Conservation (phyloP, 805 yeast species). For the Torulaspora maleeae region DNA sequence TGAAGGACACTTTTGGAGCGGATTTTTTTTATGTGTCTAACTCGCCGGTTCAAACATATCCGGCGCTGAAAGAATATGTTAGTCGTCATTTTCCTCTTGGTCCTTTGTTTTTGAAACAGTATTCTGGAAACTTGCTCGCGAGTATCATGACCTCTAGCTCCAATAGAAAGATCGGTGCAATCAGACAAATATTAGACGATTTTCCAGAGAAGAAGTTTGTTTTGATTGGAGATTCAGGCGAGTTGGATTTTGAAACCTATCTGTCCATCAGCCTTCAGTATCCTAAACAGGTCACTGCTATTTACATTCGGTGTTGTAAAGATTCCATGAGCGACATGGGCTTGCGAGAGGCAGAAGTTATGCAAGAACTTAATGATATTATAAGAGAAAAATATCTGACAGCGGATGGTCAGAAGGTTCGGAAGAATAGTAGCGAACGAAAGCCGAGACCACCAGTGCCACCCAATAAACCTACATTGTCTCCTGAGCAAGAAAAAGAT, state of each 20-base stretch:
- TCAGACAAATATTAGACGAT: conserved; percentile 60
- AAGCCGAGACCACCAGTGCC: conserved; percentile 26
- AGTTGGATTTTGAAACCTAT: conserved; percentile 90
- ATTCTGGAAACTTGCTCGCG: conserved; percentile 72
- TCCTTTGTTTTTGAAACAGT: conserved; percentile 82
- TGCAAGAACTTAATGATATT: conserved; percentile 31
- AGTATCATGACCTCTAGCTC: conserved; percentile 84
- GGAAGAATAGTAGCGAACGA: background rate
- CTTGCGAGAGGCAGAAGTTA: conserved; percentile 29
- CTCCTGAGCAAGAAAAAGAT: conserved; percentile 15
- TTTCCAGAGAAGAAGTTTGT: conserved; percentile 76
- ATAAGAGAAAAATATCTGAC: conserved; percentile 27
- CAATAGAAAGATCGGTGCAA: conserved; percentile 66
- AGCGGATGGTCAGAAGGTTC: background rate
- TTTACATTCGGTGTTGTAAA: conserved; percentile 74
- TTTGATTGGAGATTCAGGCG: conserved; percentile 93
- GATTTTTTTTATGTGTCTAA: conserved; percentile 92
- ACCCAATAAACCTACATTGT: conserved; percentile 22
- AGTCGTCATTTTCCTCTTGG: conserved; percentile 61
- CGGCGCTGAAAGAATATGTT: conserved; percentile 38
- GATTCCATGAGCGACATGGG: conserved; percentile 59
- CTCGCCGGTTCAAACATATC: conserved; percentile 86
- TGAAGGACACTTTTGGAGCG: conserved; percentile 42
- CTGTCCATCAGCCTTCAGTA: conserved; percentile 55
- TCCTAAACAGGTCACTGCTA: conserved; percentile 65